Base-by-base conservation (phyloP, 2,329 filamentous ascomycete species). In the Beauveria bassiana region DNA sequence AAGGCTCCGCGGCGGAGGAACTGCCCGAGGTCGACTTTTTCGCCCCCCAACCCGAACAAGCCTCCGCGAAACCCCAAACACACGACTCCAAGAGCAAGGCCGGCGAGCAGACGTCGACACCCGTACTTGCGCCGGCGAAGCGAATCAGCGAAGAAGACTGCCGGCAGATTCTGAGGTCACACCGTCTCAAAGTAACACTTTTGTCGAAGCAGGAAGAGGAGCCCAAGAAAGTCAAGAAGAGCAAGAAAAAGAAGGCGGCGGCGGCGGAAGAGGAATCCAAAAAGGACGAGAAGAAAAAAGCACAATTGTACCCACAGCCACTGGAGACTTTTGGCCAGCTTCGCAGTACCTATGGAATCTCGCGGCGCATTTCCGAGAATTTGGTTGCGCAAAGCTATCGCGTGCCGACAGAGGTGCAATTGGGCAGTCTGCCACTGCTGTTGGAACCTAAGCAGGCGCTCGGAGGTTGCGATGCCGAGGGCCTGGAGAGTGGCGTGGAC, bases 351-450 rank as follows among this genome's bases (percentile, higher is more conserved):
- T 96, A 93, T 74, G 82, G 81, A n/a, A 85, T 97, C 47, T 89
- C 91, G 4, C 79, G 82, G 46, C 82, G 86, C 47, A 75, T 99
- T 50, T 85, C 86, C 2, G 85, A 89, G 63, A 99, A 99, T 69
- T 79, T 99, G 34, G 79, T 84, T 16, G 81, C 84, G n/a, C 91
- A 98, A 75, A 91, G 90, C 12, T 99, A 96, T 71, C 85, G 83
- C 42, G 79, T 92, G 61, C 95, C 95, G 14, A 99, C 95, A 0
- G 93, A 98, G 74, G 93, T 99, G 14, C 95, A 99, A 72, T 84
- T 98, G 74, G 93, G 85, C 3, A 88, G 87, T 68, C 75, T 99
- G 65, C 93, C 95, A 31, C 75, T 98, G 51, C 77, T 98, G 42
- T 77, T 98, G 34, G 74, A 80, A 18, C 79, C 84, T 0, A 77